Base-by-base conservation (phyloP, 1,284 basidiomycete genomes). In the Boletus coffeatus region DNA sequence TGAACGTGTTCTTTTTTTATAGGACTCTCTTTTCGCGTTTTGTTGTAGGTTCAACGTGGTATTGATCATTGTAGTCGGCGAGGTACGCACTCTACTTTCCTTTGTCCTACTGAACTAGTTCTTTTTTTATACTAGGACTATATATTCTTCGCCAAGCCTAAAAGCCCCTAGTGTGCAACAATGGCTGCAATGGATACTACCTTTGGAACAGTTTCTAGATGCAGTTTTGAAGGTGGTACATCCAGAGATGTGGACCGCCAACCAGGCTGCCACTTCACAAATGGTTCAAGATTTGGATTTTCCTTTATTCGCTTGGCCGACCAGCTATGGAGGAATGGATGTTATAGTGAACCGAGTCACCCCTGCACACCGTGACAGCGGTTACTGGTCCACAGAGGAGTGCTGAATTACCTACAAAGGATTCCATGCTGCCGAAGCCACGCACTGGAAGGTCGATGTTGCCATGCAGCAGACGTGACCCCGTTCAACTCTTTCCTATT, bases 281-380 rank as follows among this genome's bases (percentile, higher is more conserved):
- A 6, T 59, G 43, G 13, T 48, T 21, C 13, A 6, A 8, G 3
- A 32, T 46, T 53, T 53, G 21, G 2, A 53, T 5, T 18, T 18
- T 13, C 18, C 39, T 18, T 36, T 56, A 4, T 13, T 2, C 1
- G 7, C 21, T 58, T 65, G 64, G 64, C 60, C 64, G 0, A 66
- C 60, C 1, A 5, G 29, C 2, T 66, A 48, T 25, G 25, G 3
- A 25, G 3, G 25, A 25, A 25, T 25, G 25, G 25, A 25, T 25
- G 25, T 25, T 3, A 25, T 25, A 3, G 3, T 32, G 0, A 66
- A 66, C 11, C 2, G 50, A 16, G 1, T 43, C 0, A 64, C 61
- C 0, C 57, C 39, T 1, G 1, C 6, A 1, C 61, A 66, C 43
- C 13, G 21, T 9, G 59, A 66, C 16, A 1, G 6, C n/a, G n/a